Evolutionary conservation across 2,329 filamentous ascomycete genomes (phyloP).

Genomic region (Pseudocercospora macadamiae): DNA sequence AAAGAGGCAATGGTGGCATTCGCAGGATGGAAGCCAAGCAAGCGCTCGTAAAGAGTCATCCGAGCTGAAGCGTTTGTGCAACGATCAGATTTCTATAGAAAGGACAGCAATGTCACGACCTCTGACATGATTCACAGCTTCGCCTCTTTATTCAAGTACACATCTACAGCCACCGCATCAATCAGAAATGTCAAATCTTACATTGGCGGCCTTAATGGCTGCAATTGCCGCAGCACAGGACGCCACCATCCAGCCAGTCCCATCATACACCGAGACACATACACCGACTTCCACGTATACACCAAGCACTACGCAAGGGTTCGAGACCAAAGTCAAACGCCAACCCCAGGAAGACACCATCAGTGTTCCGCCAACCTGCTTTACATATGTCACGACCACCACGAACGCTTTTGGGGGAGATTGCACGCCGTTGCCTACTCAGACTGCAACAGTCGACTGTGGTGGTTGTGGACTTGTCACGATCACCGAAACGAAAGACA

Average conservation of each 20-base stretch:
- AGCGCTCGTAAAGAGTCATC: background rate
- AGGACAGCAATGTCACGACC: too few relatives aligned
- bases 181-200: background rate
- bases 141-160: too few relatives aligned
- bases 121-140: too few relatives aligned
- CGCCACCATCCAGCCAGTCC: background rate
- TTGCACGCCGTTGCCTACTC: background rate
- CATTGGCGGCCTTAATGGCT: background rate
- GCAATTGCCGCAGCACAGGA: background rate
- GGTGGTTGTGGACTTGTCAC: background rate
- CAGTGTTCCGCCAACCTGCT: background rate
- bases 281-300: background rate
- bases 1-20: background rate
- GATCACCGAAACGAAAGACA: background rate
- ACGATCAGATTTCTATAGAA: background rate
- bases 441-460: background rate
- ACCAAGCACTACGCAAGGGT: background rate
- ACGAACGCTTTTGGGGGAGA: background rate
- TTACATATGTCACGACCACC: background rate
- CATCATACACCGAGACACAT: background rate
- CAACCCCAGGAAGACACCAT: background rate
- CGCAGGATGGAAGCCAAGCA: conserved; percentile 6
- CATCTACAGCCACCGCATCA: background rate
- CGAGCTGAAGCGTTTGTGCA: background rate
- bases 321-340: background rate